phyloP scores from a whole-genome alignment of 2,329 filamentous ascomycete genomes.

The Penicillium sp. region DNA sequence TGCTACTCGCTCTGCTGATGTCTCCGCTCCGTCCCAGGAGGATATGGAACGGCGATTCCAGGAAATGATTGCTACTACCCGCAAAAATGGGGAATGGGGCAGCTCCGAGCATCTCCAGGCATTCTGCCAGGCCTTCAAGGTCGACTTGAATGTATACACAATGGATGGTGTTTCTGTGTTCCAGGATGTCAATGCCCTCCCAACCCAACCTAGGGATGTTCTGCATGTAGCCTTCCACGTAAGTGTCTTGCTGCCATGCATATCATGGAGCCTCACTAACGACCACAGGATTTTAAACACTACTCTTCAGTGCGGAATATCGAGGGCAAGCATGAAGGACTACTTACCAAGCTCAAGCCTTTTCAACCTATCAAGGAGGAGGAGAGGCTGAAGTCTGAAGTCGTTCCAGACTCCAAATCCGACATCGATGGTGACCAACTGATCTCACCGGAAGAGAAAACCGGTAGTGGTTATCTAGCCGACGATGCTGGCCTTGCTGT shows the following conservation, averaged over 20 bases:
- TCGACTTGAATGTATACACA: slow-evolving; percentile 61
- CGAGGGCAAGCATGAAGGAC: slow-evolving; percentile 56
- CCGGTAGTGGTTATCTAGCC: background rate
- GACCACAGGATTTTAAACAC: slow-evolving; percentile 58
- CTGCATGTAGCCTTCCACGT: slow-evolving; percentile 64
- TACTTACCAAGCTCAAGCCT: slow-evolving; percentile 44
- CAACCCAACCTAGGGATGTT: slow-evolving; percentile 33
- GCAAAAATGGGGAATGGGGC: slow-evolving; percentile 59
- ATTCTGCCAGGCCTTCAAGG: slow-evolving; percentile 60
- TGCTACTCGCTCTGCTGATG: slow-evolving; percentile 46
- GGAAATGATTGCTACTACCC: slow-evolving; percentile 59
- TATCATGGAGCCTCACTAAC: slow-evolving; percentile 10
- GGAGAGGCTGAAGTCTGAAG: slow-evolving; percentile 9
- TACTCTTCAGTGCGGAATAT: slow-evolving; percentile 65
- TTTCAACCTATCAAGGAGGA: slow-evolving; percentile 10
- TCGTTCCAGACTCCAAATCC: slow-evolving; percentile 7
- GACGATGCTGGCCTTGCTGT: slow-evolving; percentile 24
- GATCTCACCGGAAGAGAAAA: background rate
- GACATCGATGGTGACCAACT: background rate
- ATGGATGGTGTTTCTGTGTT: slow-evolving; percentile 39
- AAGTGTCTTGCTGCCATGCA: slow-evolving; percentile 31
- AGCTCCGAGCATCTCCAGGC: slow-evolving; percentile 67
- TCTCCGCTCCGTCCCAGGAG: slow-evolving; percentile 43
- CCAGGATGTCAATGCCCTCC: slow-evolving; percentile 46
- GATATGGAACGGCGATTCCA: slow-evolving; percentile 59